Evolutionary conservation across 441 rosid species (phyloP), one percentile per base, ranked within the genome.

Genomic region (Erysimum cheiri): DNA sequence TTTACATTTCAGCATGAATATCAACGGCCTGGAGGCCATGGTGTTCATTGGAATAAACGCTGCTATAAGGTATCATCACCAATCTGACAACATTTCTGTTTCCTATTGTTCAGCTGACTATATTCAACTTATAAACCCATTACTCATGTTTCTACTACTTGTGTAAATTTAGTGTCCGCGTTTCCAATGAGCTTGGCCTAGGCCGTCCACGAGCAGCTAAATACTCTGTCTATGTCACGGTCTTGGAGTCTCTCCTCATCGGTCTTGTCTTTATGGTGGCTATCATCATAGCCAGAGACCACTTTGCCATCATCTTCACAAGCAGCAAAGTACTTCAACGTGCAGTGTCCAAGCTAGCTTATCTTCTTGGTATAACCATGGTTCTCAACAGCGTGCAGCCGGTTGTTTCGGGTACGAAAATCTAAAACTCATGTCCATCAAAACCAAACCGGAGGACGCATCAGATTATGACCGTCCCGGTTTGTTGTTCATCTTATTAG

Each of bases 321-420:
- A 84, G 36, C 79, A 89, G 91, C 78, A 43, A 80, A 76, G 69
- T 17, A 0, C 63, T 94, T 33, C 86, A 80, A 67, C 60, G 11
- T 0, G 91, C 93, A 0, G 88, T 78, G 14, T 67, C 97, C 14
- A 83, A 80, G 59, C 82, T 89, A 2, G 93, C 96, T 4, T 75
- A 71, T 67, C 84, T 89, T 36, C 97, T 91, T 3, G 96, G 84
- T 12, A 49, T 84, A 71, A 91, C 91, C 67, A 88, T 91, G 92
- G 82, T 91, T 77, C 83, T 87, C n/a, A 91, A 89, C 80, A 88
- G 97, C 60, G 81, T 93, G 5, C 96, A 91, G 70, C 92, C 93
- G 0, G 93, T 90, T 12, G 77, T 93, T 17, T 91, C 96, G 48
- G 93, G 96, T 92, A 53, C 50, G 3, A 48, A 12, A 24, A 7